These are phyloP conservation scores for Petunia axillaris DNA, from an alignment of 257 asterid genomes.

Conservation along the genomic window DNA sequence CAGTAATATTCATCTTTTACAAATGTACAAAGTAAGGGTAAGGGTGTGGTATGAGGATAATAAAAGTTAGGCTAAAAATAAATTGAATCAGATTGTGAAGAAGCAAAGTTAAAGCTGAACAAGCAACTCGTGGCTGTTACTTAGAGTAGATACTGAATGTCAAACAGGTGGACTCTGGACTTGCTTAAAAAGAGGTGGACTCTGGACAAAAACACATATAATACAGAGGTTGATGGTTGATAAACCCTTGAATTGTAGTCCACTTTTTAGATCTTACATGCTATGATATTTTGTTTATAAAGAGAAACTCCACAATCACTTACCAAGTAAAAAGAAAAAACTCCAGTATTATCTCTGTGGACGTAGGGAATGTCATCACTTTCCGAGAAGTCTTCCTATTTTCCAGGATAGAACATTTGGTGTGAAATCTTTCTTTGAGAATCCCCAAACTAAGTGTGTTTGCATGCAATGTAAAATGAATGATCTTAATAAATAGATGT, in stretches of 20 bases:
- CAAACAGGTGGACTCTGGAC: constrained; percentile 13
- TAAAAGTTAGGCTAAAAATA: background rate
- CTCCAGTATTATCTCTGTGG: background rate
- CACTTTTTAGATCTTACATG: background rate
- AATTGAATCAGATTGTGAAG: background rate
- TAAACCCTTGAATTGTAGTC: background rate
- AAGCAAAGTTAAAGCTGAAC: background rate
- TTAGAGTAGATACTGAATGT: constrained; percentile 15
- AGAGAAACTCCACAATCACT: background rate
- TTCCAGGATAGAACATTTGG: background rate
- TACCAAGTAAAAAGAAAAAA: background rate
- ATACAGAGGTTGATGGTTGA: background rate
- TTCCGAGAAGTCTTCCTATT: constrained; percentile 1
- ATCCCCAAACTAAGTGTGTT: constrained; percentile 4
- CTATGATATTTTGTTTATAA: background rate
- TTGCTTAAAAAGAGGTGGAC: background rate
- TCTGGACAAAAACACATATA: constrained; percentile 1
- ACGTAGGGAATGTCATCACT: background rate
- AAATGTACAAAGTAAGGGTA: background rate
- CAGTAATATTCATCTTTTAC: background rate
- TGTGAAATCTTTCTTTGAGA: background rate
- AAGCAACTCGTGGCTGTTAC: background rate
- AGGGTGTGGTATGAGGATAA: background rate
- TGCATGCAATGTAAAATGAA: background rate
- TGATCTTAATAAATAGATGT: background rate